A percentile compares a stretch with the other conserved stretches of the same genome.
phyloP scores from a whole-genome alignment of 2,329 filamentous ascomycete species.

The Hansfordia pulvinata region DNA sequence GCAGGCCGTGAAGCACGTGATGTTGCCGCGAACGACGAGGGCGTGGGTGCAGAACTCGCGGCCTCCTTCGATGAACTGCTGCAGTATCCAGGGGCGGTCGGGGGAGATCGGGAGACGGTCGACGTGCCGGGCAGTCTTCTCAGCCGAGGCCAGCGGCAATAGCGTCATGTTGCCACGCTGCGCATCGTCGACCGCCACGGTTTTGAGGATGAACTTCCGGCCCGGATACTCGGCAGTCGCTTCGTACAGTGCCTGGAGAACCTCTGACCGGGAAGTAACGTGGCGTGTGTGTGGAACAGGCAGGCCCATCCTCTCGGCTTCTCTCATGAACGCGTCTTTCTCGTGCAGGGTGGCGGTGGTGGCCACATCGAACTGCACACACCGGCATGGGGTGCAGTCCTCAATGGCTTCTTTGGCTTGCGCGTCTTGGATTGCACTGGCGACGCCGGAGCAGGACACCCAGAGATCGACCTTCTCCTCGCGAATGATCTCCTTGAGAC shows the following conservation, averaged over 20 bases:
- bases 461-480: conserved; percentile 54
- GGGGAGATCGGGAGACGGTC: conserved; percentile 38
- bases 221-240: conserved; percentile 9
- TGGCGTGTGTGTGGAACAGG: conserved; percentile 35
- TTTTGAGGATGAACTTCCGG: conserved; percentile 51
- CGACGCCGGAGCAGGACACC: conserved; percentile 61
- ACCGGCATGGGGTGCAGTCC: conserved; percentile 40
- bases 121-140: conserved; percentile 41
- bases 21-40: conserved; percentile 48
- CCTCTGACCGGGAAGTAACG: conserved; percentile 37
- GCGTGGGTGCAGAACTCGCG: conserved; percentile 61
- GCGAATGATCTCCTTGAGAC: conserved; percentile 43
- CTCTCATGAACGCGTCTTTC: conserved; percentile 51
- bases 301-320: conserved; percentile 38
- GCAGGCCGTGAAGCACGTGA: conserved; percentile 55
- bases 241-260: conserved; percentile 34
- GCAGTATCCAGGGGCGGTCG: conserved; percentile 48
- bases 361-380: conserved; percentile 46
- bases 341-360: conserved; percentile 46
- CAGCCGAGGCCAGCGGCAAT: conserved; percentile 39
- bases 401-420: conserved; percentile 49
- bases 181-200: conserved; percentile 46
- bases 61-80: conserved; percentile 48
- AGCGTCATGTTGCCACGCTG: conserved; percentile 49
- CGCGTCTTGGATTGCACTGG: conserved; percentile 52